phyloP scores from a whole-genome alignment of 2,329 filamentous ascomycete genomes.

The Hypoxylon sp. region DNA sequence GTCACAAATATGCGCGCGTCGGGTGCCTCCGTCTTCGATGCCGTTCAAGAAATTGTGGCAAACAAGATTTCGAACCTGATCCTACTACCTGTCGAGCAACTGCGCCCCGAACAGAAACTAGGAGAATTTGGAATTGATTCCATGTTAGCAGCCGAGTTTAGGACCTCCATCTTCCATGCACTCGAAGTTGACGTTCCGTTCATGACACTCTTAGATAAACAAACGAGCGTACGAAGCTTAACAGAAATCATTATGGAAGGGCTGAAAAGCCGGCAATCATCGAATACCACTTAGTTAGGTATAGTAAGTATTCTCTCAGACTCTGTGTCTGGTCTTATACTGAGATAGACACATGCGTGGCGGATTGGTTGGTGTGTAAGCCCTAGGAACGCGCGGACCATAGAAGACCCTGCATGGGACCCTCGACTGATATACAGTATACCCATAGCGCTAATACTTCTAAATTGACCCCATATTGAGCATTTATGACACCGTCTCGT shows the following conservation, averaged over 20 bases:
- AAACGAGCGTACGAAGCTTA: constrained; percentile 5
- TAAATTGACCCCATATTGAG: no score
- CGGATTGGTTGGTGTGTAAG: no score
- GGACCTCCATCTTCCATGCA: constrained; percentile 8
- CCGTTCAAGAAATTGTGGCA: neutral
- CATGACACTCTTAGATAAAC: constrained; percentile 5
- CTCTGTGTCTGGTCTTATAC: no score
- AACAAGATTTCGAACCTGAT: constrained; percentile 16
- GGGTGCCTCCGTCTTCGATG: constrained; percentile 1
- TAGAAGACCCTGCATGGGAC: no score
- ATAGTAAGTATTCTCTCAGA: no score
- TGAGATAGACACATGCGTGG: no score
- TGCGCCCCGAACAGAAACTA: neutral
- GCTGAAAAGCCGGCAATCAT: neutral
- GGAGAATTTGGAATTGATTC: constrained; percentile 12
- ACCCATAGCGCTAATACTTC: no score
- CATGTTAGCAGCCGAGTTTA: constrained; percentile 24
- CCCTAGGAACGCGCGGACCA: no score
- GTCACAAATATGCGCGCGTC: no score
- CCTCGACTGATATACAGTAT: no score
- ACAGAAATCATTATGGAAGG: neutral
- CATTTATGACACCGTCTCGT: no score
- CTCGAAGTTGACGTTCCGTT: constrained; percentile 20
- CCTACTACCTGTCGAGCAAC: constrained; percentile 5
- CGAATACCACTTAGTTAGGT: neutral